A percentile compares a stretch with the other conserved stretches of the same genome.
These are phyloP conservation scores for Claviceps paspali DNA, from an alignment of 2,329 filamentous ascomycete species.

Conservation along the genomic window DNA sequence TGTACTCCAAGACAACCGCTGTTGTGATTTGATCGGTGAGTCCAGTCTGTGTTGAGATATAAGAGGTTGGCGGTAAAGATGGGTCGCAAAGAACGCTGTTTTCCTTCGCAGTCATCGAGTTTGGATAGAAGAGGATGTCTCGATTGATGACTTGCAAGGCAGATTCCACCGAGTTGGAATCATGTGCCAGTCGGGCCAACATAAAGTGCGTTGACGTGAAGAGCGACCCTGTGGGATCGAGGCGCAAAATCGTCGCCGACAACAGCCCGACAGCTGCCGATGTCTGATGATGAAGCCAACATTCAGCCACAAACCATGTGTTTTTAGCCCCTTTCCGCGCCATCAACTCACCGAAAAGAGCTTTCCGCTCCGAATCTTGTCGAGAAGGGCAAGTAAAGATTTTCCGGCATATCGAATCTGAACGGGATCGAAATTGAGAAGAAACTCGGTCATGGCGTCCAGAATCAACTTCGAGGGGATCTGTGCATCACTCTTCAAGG, in stretches of 20 bases:
- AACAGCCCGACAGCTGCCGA: constrained; percentile 29
- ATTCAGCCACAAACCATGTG: too few species aligned
- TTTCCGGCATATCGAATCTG: constrained; percentile 37
- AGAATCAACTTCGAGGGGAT: constrained; percentile 19
- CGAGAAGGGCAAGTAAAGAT: constrained; percentile 28
- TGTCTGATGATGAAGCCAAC: too few species aligned
- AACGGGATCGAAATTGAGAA: constrained; percentile 31
- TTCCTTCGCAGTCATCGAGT: constrained; percentile 21
- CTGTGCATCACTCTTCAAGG: constrained; percentile 12
- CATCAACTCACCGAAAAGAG: constrained; percentile 26
- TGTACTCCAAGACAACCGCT: constrained; percentile 48
- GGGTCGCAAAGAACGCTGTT: constrained; percentile 29
- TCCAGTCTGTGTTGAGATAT: constrained; percentile 42
- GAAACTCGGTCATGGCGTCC: constrained; percentile 28
- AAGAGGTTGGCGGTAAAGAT: constrained; percentile 31
- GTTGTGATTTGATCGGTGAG: constrained; percentile 40
- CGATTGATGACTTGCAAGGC: constrained; percentile 48
- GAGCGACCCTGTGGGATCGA: constrained; percentile 51
- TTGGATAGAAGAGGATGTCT: constrained; percentile 50
- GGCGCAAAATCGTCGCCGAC: constrained; percentile 39
- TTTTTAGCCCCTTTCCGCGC: too few species aligned
- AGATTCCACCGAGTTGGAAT: constrained; percentile 34
- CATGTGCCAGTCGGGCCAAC: constrained; percentile 43
- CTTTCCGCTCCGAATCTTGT: constrained; percentile 21
- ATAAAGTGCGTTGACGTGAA: constrained; percentile 49